These are phyloP conservation scores for Colletotrichum cordylinicola DNA, from an alignment of 2,329 filamentous ascomycete genomes.

Conservation along the genomic window DNA sequence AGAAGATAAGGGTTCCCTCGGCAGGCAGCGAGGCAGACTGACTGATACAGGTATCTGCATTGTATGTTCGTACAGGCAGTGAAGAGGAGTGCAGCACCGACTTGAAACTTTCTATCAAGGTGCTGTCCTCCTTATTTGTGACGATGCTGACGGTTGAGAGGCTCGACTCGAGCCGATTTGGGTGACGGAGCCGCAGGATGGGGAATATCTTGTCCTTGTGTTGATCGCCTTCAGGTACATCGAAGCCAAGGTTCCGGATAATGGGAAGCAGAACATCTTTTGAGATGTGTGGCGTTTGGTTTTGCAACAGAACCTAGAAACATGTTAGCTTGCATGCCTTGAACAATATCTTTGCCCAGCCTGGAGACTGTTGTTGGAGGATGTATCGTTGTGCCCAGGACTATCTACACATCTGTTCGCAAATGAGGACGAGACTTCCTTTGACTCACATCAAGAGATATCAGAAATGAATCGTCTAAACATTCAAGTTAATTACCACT, in stretches of 20 bases:
- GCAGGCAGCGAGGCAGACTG: not conserved
- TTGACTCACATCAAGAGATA: not conserved
- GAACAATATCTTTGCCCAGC: not conserved
- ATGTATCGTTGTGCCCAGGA: not conserved
- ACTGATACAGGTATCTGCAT: not conserved
- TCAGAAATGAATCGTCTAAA: not conserved
- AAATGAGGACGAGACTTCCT: not conserved
- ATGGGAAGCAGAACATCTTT: not conserved
- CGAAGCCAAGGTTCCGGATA: not conserved
- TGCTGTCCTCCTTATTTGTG: not conserved
- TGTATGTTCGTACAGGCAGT: not conserved
- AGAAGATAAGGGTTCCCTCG: not conserved
- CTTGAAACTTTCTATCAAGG: not conserved
- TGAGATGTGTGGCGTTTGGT: not conserved
- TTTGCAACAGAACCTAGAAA: not conserved
- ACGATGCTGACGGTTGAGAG: not conserved
- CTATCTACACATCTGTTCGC: not conserved
- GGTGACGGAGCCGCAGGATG: not conserved
- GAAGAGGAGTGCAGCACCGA: not conserved
- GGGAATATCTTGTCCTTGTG: not conserved
- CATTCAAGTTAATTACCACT: not conserved
- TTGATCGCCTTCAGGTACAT: not conserved
- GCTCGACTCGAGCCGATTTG: not conserved
- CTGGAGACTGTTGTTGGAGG: not conserved
- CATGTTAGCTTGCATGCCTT: not conserved